Conservation (phyloP, 2,329 filamentous ascomycete species). For the Trichoderma asperellum region DNA sequence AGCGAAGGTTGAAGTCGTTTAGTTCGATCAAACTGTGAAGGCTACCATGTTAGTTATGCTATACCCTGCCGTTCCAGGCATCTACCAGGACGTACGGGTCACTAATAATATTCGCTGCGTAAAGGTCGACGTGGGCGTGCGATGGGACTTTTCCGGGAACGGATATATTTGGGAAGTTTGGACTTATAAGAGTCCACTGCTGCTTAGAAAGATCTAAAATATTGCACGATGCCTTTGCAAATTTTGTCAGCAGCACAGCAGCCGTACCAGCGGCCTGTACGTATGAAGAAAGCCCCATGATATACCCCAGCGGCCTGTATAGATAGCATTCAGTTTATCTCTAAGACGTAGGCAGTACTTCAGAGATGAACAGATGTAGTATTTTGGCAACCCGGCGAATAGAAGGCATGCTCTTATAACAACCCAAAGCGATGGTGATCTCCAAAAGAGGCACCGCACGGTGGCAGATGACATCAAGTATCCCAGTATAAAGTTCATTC, state of each 20-base stretch:
- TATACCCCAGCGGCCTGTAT: background rate
- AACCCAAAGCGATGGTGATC: background rate
- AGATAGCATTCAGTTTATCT: background rate
- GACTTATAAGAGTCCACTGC: conserved; percentile 15
- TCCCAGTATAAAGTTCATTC: background rate
- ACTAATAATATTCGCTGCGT: conserved; percentile 10
- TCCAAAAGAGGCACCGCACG: background rate
- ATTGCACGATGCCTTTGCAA: background rate
- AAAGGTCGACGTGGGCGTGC: conserved; percentile 13
- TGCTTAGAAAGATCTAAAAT: conserved; percentile 1
- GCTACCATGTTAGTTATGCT: background rate
- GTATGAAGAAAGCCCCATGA: background rate
- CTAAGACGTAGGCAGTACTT: background rate
- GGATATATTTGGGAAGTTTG: conserved; percentile 1
- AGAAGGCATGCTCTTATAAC: conserved; percentile 1
- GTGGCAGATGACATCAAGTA: conserved; percentile 16
- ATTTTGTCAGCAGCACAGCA: background rate
- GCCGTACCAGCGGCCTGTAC: background rate
- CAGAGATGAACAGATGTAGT: too few relatives aligned
- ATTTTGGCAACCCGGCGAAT: background rate
- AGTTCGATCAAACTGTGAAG: background rate
- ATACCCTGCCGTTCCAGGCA: background rate
- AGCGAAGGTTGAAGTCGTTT: conserved; percentile 16
- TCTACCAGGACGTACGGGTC: background rate
- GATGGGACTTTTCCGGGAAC: conserved; percentile 18